phyloP scores from a whole-genome alignment of 2,329 filamentous ascomycete genomes.

The Colletotrichum sojae region DNA sequence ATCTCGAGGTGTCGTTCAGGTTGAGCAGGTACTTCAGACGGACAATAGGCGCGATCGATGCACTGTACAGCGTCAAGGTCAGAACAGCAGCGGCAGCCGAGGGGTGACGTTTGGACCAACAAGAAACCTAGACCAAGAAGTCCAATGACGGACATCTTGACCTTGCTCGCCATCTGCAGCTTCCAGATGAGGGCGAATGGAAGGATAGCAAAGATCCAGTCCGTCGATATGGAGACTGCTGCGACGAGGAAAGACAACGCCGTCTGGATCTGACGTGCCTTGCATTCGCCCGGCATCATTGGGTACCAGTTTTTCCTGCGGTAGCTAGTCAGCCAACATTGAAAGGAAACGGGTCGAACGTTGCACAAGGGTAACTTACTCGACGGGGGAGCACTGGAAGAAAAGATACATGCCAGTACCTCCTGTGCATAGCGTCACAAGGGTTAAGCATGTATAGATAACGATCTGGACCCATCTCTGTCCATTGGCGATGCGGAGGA shows the following conservation, averaged over 20 bases:
- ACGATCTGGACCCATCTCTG: constrained; percentile 35
- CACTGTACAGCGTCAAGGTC: constrained; percentile 8
- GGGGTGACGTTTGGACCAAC: constrained; percentile 1
- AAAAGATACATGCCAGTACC: constrained; percentile 40
- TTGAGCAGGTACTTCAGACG: constrained; percentile 35
- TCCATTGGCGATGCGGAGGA: constrained; percentile 32
- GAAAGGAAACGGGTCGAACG: too few relatives aligned
- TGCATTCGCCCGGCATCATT: constrained; percentile 13
- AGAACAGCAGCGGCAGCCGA: too few relatives aligned
- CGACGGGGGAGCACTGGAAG: constrained; percentile 34
- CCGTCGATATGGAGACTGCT: constrained; percentile 33
- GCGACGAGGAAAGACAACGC: constrained; percentile 35
- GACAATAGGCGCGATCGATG: constrained; percentile 36
- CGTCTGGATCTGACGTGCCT: constrained; percentile 29
- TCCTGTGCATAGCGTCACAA: constrained; percentile 34
- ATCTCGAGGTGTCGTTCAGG: constrained; percentile 35
- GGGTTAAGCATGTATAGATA: constrained; percentile 29
- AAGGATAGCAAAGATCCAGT: constrained; percentile 35
- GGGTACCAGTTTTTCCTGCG: constrained; percentile 31
- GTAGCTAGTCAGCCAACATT: neutral
- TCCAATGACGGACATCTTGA: constrained; percentile 33
- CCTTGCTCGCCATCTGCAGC: constrained; percentile 29
- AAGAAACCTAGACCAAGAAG: constrained; percentile 34
- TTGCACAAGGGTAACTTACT: constrained; percentile 11
- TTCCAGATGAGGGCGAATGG: constrained; percentile 36